phyloP scores from a whole-genome alignment of 2,329 filamentous ascomycete genomes.

The Aspergillus novofumigatus region DNA sequence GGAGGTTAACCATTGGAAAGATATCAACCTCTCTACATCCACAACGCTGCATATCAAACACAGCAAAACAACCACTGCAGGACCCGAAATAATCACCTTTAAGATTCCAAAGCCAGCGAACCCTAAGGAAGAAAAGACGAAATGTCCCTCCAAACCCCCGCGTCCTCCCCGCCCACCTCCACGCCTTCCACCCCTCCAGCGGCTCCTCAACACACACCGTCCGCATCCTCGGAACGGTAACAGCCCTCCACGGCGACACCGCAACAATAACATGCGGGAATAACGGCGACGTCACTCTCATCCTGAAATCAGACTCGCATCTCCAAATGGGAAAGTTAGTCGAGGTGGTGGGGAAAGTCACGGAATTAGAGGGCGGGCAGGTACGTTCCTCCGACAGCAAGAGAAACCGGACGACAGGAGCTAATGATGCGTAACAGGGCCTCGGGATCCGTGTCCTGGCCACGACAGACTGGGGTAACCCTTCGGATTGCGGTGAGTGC shows the following conservation, averaged over 20 bases:
- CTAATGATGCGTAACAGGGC: conserved; percentile 23
- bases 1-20: background rate
- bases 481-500: conserved; percentile 34
- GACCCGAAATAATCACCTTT: background rate
- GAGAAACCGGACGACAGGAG: background rate
- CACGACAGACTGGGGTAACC: conserved; percentile 41
- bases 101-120: background rate
- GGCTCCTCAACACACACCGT: conserved; percentile 58
- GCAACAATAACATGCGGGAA: conserved; percentile 71
- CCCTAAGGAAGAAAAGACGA: conserved; percentile 11
- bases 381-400: conserved; percentile 18
- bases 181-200: conserved; percentile 61
- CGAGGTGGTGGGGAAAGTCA: conserved; percentile 46
- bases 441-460: conserved; percentile 40
- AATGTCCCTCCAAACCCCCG: conserved; percentile 74
- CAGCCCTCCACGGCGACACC: conserved; percentile 73
- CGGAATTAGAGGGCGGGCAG: conserved; percentile 38
- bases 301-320: conserved; percentile 60
- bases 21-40: background rate
- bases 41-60: background rate
- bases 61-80: background rate
- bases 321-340: conserved; percentile 43
- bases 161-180: conserved; percentile 74
- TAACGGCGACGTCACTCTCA: conserved; percentile 66
- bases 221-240: conserved; percentile 80